Evolutionary conservation across 225 moss, liverwort and hornwort species (phyloP).

Genomic region (Neckera pumila): DNA sequence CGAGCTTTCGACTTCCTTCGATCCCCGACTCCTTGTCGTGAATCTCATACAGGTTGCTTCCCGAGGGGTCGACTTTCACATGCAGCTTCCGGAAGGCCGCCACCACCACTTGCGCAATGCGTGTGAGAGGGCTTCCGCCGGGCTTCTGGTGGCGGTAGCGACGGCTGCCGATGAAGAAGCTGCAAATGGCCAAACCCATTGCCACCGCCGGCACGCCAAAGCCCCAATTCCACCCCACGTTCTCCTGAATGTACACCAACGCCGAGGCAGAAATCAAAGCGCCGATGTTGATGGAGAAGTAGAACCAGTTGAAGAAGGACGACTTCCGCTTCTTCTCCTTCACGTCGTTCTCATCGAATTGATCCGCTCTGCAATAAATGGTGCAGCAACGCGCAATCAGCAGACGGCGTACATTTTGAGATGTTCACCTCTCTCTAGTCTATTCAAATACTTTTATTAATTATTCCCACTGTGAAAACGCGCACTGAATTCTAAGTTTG

Average conservation of each 20-base stretch:
- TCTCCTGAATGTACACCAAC: constrained; percentile 67
- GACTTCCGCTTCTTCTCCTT: constrained; percentile 53
- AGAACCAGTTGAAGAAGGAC: constrained; percentile 98
- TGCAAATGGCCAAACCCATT: constrained; percentile 62
- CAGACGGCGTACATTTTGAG: no score
- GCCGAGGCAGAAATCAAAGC: constrained; percentile 58
- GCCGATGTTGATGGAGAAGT: constrained; percentile 86
- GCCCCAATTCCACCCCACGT: constrained; percentile 82
- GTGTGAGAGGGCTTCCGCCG: constrained; percentile 76
- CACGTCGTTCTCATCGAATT: constrained; percentile 65
- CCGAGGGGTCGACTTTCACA: constrained; percentile 14
- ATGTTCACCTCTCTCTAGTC: background rate
- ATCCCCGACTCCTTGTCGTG: constrained; percentile 52
- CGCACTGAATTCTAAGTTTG: background rate
- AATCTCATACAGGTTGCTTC: constrained; percentile 38
- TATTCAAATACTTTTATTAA: background rate
- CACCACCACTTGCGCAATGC: constrained; percentile 58
- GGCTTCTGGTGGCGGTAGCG: constrained; percentile 80
- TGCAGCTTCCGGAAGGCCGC: constrained; percentile 38
- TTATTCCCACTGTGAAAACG: background rate
- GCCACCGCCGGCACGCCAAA: constrained; percentile 78
- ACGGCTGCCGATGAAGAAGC: constrained; percentile 57
- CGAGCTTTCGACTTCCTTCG: constrained; percentile 58
- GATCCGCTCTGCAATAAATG: constrained; percentile 45
- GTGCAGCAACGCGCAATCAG: background rate